Conservation (phyloP, 768 basidiomycete genomes). For the Royoungia palumana region DNA sequence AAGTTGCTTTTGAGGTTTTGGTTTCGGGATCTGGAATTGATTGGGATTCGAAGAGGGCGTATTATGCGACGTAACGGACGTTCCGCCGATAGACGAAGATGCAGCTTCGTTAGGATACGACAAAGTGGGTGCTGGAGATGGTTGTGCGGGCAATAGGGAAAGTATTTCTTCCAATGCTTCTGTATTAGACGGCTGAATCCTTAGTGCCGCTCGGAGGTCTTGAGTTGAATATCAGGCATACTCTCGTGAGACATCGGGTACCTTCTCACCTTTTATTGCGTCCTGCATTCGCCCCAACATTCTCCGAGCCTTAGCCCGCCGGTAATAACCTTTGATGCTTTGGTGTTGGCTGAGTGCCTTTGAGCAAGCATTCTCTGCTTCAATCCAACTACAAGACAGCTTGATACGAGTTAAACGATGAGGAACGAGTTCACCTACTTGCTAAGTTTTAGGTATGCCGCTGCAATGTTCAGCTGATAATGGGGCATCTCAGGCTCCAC, state of each 20-base stretch:
- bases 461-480: constrained; percentile 75
- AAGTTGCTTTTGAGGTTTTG: constrained; percentile 43
- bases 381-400: constrained; percentile 53
- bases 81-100: constrained; percentile 28
- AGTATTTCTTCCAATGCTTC: constrained; percentile 60
- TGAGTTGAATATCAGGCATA: constrained; percentile 22
- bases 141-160: constrained; percentile 32
- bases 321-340: constrained; percentile 67
- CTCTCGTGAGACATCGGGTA: too few species aligned
- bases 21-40: constrained; percentile 37
- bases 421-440: constrained; percentile 45
- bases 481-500: constrained; percentile 73
- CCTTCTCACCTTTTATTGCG: constrained; percentile 52
- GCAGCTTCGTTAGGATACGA: constrained; percentile 21
- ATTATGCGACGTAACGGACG: constrained; percentile 10
- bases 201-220: constrained; percentile 61
- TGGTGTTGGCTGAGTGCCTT: constrained; percentile 60
- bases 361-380: constrained; percentile 69
- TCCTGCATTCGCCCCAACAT: constrained; percentile 56
- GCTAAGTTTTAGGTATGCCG: constrained; percentile 66
- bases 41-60: constrained; percentile 22
- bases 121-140: constrained; percentile 7
- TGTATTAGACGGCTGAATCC: constrained; percentile 58
- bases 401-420: constrained; percentile 14
- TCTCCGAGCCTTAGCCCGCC: constrained; percentile 63